Conservation (phyloP, 495 filamentous ascomycete species). For the Neurospora sp. region DNA sequence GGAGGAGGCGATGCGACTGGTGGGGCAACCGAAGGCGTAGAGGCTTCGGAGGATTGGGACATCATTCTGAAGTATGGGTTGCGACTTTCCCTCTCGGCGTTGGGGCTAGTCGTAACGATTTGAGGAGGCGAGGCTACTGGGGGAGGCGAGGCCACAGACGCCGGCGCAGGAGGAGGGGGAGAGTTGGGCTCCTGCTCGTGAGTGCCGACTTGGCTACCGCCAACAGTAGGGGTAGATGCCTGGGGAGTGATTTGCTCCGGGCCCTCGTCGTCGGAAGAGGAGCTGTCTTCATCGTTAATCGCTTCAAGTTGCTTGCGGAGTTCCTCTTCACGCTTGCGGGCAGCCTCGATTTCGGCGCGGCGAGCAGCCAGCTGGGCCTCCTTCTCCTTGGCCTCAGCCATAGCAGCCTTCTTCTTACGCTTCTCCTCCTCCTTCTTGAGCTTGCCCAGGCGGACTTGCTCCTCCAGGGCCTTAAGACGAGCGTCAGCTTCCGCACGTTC, state of each 20-base stretch:
- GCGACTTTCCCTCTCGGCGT: conserved; percentile 38
- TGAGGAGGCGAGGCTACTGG: conserved; percentile 33
- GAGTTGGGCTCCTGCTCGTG: conserved; percentile 43
- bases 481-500: conserved; percentile 77
- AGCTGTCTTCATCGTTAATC: conserved; percentile 64
- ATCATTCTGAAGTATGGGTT: conserved; percentile 45
- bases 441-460: conserved; percentile 89
- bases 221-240: conserved; percentile 66
- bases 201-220: conserved; percentile 39
- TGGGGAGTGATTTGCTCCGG: conserved; percentile 72
- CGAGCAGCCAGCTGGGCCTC: conserved; percentile 77
- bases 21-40: conserved; percentile 36
- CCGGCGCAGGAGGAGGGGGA: conserved; percentile 21
- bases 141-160: conserved; percentile 16
- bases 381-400: conserved; percentile 79
- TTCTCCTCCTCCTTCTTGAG: conserved; percentile 97
- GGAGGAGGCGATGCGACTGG: conserved; percentile 31
- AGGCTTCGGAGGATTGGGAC: conserved; percentile 37
- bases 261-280: conserved; percentile 83
- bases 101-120: conserved; percentile 38
- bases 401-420: conserved; percentile 75
- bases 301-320: conserved; percentile 78
- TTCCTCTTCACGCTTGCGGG: conserved; percentile 78
- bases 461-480: conserved; percentile 78
- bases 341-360: conserved; percentile 84